Evolutionary conservation across 441 rosid genomes (phyloP).

Genomic region (Bruguiera hainesii): DNA sequence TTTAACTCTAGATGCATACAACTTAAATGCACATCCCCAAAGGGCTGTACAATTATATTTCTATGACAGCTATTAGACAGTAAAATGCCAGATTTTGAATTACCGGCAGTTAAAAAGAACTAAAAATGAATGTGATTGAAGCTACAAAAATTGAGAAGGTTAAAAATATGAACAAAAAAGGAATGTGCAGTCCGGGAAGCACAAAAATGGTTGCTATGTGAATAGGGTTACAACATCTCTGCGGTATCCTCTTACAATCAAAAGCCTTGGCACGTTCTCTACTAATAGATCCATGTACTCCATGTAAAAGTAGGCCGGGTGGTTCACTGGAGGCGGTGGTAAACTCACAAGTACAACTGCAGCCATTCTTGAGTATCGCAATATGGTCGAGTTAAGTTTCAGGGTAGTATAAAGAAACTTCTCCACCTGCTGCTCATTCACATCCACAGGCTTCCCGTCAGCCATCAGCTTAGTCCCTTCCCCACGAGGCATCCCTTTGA

Average conservation of each 20-base stretch:
- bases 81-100: slow-evolving; percentile 4
- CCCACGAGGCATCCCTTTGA: slow-evolving; percentile 50
- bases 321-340: slow-evolving; percentile 82
- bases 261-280: slow-evolving; percentile 86
- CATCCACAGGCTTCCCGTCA: slow-evolving; percentile 69
- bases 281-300: slow-evolving; percentile 98
- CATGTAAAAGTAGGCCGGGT: slow-evolving; percentile 95
- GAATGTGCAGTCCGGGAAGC: slow-evolving; percentile 7
- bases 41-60: slow-evolving; percentile 21
- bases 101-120: slow-evolving; percentile 20
- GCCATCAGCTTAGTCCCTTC: slow-evolving; percentile 53
- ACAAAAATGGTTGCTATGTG: slow-evolving; percentile 42
- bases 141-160: slow-evolving; percentile 16
- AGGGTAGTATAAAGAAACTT: slow-evolving; percentile 88
- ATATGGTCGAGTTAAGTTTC: slow-evolving; percentile 87
- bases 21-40: slow-evolving; percentile 15
- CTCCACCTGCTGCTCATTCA: slow-evolving; percentile 89
- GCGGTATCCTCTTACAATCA: slow-evolving; percentile 97
- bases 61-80: slow-evolving; percentile 14
- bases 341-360: slow-evolving; percentile 96
- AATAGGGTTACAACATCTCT: slow-evolving; percentile 95
- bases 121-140: slow-evolving; percentile 25
- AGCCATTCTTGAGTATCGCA: slow-evolving; percentile 91
- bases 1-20: not conserved
- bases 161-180: slow-evolving; percentile 27